phyloP scores from a whole-genome alignment of 2,329 filamentous ascomycete genomes.

The Ascocoryne sarcoides region DNA sequence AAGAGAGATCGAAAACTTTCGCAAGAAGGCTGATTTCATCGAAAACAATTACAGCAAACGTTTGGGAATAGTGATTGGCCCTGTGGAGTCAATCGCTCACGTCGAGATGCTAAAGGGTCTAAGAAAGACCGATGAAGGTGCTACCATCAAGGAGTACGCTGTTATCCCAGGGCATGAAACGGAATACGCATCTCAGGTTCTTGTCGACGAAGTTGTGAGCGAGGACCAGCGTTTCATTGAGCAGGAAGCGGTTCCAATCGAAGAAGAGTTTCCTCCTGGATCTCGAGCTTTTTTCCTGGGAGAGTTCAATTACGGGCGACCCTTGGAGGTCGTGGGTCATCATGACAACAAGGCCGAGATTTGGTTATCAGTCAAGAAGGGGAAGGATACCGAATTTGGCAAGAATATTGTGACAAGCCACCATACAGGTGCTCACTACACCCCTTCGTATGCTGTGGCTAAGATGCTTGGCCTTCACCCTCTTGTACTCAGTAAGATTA shows the following conservation, averaged over 20 bases:
- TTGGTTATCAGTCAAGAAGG: slow-evolving; percentile 62
- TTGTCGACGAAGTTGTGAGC: slow-evolving; percentile 84
- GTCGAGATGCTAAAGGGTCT: slow-evolving; percentile 92
- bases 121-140: slow-evolving; percentile 81
- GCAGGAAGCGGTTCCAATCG: slow-evolving; percentile 74
- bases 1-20: slow-evolving; percentile 72
- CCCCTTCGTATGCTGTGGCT: slow-evolving; percentile 82
- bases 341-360: slow-evolving; percentile 67
- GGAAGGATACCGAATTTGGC: slow-evolving; percentile 74
- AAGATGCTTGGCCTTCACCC: slow-evolving; percentile 74
- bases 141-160: slow-evolving; percentile 87
- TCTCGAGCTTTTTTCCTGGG: slow-evolving; percentile 88
- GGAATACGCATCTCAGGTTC: slow-evolving; percentile 81
- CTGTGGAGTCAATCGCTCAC: slow-evolving; percentile 81
- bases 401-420: slow-evolving; percentile 62
- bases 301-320: slow-evolving; percentile 85
- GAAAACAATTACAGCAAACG: slow-evolving; percentile 86
- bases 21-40: slow-evolving; percentile 73
- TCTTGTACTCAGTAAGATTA: slow-evolving; percentile 88
- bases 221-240: slow-evolving; percentile 92
- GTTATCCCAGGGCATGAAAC: slow-evolving; percentile 77
- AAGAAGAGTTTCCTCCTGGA: slow-evolving; percentile 80
- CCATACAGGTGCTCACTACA: slow-evolving; percentile 65
- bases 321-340: slow-evolving; percentile 74
- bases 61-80: slow-evolving; percentile 76